Evolutionary conservation across 2,329 filamentous ascomycete genomes (phyloP).

Genomic region (Claviceps pusilla): DNA sequence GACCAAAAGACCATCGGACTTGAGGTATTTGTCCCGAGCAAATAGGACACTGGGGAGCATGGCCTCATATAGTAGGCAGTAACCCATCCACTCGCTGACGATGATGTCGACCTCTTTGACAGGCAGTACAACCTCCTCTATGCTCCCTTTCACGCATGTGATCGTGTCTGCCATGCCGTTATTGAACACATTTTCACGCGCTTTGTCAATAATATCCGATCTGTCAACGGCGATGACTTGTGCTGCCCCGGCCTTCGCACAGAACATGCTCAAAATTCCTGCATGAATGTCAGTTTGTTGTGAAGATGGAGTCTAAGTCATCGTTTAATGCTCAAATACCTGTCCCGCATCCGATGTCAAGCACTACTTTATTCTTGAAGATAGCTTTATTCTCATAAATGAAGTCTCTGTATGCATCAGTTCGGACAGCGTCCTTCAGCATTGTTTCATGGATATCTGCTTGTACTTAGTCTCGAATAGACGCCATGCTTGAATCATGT

Average conservation of each 20-base stretch:
- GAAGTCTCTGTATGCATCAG: conserved; percentile 86
- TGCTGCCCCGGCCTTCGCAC: conserved; percentile 73
- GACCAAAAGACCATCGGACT: conserved; percentile 65
- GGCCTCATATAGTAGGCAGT: conserved; percentile 81
- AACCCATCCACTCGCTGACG: conserved; percentile 97
- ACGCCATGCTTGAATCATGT: not conserved
- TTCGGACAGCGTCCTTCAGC: conserved; percentile 80
- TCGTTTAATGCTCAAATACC: conserved; percentile 21
- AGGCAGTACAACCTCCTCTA: conserved; percentile 71
- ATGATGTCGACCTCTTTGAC: conserved; percentile 81
- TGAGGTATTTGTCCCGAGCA: conserved; percentile 75
- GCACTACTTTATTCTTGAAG: conserved; percentile 71
- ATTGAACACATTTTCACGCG: conserved; percentile 67
- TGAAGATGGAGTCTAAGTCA: not conserved
- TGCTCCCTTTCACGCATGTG: conserved; percentile 67
- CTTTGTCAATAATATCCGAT: conserved; percentile 76
- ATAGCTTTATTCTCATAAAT: conserved; percentile 83
- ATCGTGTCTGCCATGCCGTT: conserved; percentile 64
- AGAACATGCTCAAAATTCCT: conserved; percentile 89
- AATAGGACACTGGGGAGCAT: conserved; percentile 90
- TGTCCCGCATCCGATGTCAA: conserved; percentile 80
- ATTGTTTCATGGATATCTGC: conserved; percentile 86
- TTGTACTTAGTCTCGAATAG: not conserved
- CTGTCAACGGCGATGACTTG: conserved; percentile 86
- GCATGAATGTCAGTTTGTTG: conserved; percentile 6